Evolutionary conservation across 768 basidiomycete genomes (phyloP).

Genomic region (Pleurotus ostreatus): DNA sequence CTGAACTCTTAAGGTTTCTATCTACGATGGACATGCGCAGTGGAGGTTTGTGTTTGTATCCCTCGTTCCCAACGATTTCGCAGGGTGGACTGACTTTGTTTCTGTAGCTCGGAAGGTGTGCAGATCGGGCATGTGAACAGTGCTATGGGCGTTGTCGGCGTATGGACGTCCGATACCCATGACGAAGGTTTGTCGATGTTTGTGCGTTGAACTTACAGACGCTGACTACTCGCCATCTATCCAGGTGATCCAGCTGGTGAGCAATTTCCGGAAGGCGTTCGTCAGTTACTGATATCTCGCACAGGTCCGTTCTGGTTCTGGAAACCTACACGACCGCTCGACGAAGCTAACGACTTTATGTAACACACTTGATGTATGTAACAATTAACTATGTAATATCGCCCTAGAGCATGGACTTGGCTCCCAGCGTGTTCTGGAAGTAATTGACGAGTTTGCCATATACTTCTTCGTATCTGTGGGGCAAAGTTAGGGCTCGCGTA

Average conservation of each 20-base stretch:
- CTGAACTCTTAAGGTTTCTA: constrained; percentile 37
- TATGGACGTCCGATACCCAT: constrained; percentile 64
- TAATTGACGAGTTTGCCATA: constrained; percentile 47
- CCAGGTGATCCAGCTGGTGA: constrained; percentile 64
- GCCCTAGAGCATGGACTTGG: not conserved
- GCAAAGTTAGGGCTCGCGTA: not conserved
- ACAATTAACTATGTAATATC: no score
- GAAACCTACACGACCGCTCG: constrained; percentile 33
- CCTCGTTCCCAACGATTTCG: not conserved
- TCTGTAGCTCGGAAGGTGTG: constrained; percentile 56
- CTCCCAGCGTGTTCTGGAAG: constrained; percentile 33
- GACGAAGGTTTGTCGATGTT: constrained; percentile 36
- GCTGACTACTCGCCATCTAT: not conserved
- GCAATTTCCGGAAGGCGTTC: constrained; percentile 12
- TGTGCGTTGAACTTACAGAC: not conserved
- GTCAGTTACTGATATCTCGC: constrained; percentile 15
- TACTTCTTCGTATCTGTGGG: constrained; percentile 46
- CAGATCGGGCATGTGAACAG: constrained; percentile 66
- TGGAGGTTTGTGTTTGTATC: constrained; percentile 45
- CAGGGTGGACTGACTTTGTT: not conserved
- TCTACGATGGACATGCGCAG: constrained; percentile 47
- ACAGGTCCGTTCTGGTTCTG: constrained; percentile 73
- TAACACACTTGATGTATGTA: not conserved
- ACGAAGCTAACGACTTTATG: not conserved
- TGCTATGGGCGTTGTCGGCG: constrained; percentile 61